Conservation (phyloP, 228 moss, liverwort and hornwort genomes). For the Sphagnum fallax region DNA sequence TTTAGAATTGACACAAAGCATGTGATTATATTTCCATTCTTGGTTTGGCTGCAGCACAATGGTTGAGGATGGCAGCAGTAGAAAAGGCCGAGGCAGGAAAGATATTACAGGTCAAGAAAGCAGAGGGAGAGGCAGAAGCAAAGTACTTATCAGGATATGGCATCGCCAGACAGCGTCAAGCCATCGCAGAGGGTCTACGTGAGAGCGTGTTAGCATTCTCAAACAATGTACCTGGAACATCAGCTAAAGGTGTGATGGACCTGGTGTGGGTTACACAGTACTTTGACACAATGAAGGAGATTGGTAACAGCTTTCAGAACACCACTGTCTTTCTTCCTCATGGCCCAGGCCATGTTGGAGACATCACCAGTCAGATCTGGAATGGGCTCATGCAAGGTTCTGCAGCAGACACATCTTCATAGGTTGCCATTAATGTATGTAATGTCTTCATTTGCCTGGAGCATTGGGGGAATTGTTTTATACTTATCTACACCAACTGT, state of each 20-base stretch:
- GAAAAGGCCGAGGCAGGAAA: conserved; percentile 91
- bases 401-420: neutral
- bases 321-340: conserved; percentile 88
- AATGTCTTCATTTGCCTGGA: too few species aligned
- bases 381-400: conserved; percentile 78
- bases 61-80: conserved; percentile 68
- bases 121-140: conserved; percentile 88
- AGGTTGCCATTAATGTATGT: too few species aligned
- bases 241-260: conserved; percentile 94
- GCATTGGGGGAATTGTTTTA: too few species aligned
- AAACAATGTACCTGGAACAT: conserved; percentile 77
- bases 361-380: conserved; percentile 75
- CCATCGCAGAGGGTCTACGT: conserved; percentile 85
- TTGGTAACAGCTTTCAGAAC: conserved; percentile 73
- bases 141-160: conserved; percentile 82
- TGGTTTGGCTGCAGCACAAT: conserved; percentile 35
- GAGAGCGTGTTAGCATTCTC: conserved; percentile 87
- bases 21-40: too few species aligned
- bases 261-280: conserved; percentile 92
- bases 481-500: too few species aligned
- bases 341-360: conserved; percentile 83
- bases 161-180: conserved; percentile 88
- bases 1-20: too few species aligned
- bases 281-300: conserved; percentile 99
- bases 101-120: conserved; percentile 60